These are phyloP conservation scores for Pharnaceum exiguum DNA, from an alignment of 148 eudicot species.

Conservation along the genomic window DNA sequence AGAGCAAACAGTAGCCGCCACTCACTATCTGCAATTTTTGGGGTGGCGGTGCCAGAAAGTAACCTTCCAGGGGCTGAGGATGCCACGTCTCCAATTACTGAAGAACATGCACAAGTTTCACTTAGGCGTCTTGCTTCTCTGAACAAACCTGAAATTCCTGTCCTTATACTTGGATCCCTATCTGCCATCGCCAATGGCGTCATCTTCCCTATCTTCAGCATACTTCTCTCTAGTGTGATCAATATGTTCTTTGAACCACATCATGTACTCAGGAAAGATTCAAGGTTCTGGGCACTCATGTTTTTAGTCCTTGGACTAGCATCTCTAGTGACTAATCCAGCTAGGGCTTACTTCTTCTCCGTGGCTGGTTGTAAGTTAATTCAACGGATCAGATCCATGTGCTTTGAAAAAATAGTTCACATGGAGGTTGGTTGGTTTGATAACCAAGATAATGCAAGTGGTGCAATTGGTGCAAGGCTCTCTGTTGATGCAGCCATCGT, in stretches of 20 bases:
- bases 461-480: conserved; percentile 70
- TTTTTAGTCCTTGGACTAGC: conserved; percentile 22
- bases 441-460: conserved; percentile 60
- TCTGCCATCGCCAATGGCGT: conserved; percentile 21
- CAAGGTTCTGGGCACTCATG: conserved; percentile 25
- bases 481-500: conserved; percentile 70
- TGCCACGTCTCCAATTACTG: background rate
- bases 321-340: conserved; percentile 16
- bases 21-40: conserved; percentile 33
- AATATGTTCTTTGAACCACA: conserved; percentile 21
- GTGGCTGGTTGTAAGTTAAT: conserved; percentile 25
- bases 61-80: conserved; percentile 15
- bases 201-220: conserved; percentile 22
- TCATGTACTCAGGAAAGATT: conserved; percentile 16
- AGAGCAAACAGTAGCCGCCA: conserved; percentile 32
- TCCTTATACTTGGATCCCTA: conserved; percentile 16
- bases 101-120: conserved; percentile 30
- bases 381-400: conserved; percentile 38
- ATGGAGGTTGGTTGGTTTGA: conserved; percentile 87
- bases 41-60: conserved; percentile 31
- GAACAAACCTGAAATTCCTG: conserved; percentile 29
- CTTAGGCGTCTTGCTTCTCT: conserved; percentile 21
- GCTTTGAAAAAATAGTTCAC: conserved; percentile 50
- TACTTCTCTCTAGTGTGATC: conserved; percentile 26
- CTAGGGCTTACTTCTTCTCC: conserved; percentile 20